Percentiles rank a stretch among this genome's conserved stretches.
phyloP scores from a whole-genome alignment of 2,329 filamentous ascomycete genomes.

The Xylariaceae sp. region DNA sequence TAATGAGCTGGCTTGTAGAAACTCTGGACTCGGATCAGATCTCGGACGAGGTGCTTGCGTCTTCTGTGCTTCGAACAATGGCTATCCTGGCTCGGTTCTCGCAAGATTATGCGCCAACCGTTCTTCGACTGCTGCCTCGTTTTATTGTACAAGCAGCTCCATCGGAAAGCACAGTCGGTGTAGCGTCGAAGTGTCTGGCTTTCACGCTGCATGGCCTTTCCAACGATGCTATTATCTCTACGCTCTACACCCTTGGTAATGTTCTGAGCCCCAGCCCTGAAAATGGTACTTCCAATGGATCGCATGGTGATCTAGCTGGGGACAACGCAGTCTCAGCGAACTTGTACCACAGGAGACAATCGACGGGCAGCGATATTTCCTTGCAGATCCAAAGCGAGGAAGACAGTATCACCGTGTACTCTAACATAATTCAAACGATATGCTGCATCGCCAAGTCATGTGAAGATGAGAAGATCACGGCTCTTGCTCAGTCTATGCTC shows the following conservation, averaged over 20 bases:
- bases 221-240: slow-evolving; percentile 90
- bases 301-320: slow-evolving; percentile 39
- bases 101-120: slow-evolving; percentile 64
- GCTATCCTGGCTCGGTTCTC: slow-evolving; percentile 74
- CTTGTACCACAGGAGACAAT: slow-evolving; percentile 51
- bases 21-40: slow-evolving; percentile 77
- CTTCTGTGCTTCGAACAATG: slow-evolving; percentile 73
- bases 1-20: slow-evolving; percentile 82
- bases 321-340: slow-evolving; percentile 37
- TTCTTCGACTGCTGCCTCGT: slow-evolving; percentile 74
- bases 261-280: slow-evolving; percentile 72
- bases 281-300: slow-evolving; percentile 48
- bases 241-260: slow-evolving; percentile 93
- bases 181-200: slow-evolving; percentile 81
- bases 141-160: slow-evolving; percentile 83
- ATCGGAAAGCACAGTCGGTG: slow-evolving; percentile 60
- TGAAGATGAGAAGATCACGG: slow-evolving; percentile 86
- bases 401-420: slow-evolving; percentile 70
- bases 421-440: slow-evolving; percentile 90
- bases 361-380: slow-evolving; percentile 73
- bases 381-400: slow-evolving; percentile 70
- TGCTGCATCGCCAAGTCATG: slow-evolving; percentile 80
- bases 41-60: slow-evolving; percentile 70
- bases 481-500: slow-evolving; percentile 89
- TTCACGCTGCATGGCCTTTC: slow-evolving; percentile 76